Percentiles rank a stretch among this genome's conserved stretches.
These are phyloP conservation scores for Geranium rotundifolium DNA, from an alignment of 345 rosid species.

Conservation along the genomic window DNA sequence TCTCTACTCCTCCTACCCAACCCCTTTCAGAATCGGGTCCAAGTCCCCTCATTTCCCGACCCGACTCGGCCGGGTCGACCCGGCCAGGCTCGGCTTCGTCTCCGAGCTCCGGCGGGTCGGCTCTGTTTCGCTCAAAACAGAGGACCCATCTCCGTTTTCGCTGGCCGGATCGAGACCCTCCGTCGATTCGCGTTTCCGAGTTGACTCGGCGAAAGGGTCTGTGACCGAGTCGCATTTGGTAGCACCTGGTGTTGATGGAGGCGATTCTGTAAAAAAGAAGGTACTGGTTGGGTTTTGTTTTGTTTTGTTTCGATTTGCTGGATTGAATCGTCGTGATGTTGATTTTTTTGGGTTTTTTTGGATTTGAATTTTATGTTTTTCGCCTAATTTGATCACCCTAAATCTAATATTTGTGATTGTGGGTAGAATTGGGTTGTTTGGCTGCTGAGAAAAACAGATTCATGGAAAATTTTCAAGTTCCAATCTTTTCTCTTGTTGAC, in stretches of 20 bases:
- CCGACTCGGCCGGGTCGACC: slow-evolving; percentile 29
- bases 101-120: slow-evolving; percentile 31
- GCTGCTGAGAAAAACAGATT: neutral
- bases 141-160: slow-evolving; percentile 13
- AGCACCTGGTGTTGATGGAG: slow-evolving; percentile 11
- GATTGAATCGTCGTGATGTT: neutral
- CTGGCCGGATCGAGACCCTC: slow-evolving; percentile 8
- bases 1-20: slow-evolving; percentile 52
- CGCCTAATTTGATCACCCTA: neutral
- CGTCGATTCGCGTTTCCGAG: slow-evolving; percentile 12
- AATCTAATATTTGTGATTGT: neutral
- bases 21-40: slow-evolving; percentile 23
- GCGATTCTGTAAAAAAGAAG: slow-evolving; percentile 35
- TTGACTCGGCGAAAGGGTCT: slow-evolving; percentile 21
- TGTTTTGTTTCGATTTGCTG: neutral
- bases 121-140: slow-evolving; percentile 28
- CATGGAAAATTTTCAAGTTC: neutral
- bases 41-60: slow-evolving; percentile 27
- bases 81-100: slow-evolving; percentile 19
- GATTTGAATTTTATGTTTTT: neutral
- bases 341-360: no score
- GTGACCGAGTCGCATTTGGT: slow-evolving; percentile 7
- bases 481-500: no score
- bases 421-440: neutral
- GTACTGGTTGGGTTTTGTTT: no score